Evolutionary conservation across 139 green algal species (phyloP), one percentile per base, ranked within the genome.

Genomic region (Micractinium sp.): DNA sequence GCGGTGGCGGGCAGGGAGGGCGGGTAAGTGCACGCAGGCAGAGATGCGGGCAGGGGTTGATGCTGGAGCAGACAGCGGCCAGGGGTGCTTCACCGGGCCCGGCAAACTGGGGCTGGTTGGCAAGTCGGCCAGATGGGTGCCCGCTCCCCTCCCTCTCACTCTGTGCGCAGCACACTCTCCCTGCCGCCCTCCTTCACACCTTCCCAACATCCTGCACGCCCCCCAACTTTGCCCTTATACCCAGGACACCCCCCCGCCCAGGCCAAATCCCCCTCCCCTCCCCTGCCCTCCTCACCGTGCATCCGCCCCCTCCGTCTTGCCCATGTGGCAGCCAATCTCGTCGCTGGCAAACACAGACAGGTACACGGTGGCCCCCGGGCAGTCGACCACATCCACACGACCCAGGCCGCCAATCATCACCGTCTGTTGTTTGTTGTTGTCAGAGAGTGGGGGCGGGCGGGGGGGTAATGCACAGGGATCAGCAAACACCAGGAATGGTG

Each of bases 341-440:
- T 96, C 93, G 15, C 91, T 96, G 19, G 90, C 93, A 95, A 96
- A 99, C 3, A 97, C 85, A 0, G 98, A 99, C 29, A 99, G 89
- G 92, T 99, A 99, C 20, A 99, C 83, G 1, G 97, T 98, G 13
- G 94, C 90, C 0, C 91, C 93, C 0, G 94, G 94, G 35, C 81
- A 79, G 0, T 89, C 84, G n/a, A 97, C 20, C 22, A 99, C 90
- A 89, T 99, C 98, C 35, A 99, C n/a, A 25, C 98, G 93, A 0
- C 93, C 96, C n/a, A 99, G 63, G 13, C 95, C 98, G 19, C 97
- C 98, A 19, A 99, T 66, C 67, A 96, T 88, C 0, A 99, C 74
- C 31, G 90, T 96, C 81, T 94, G 78, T 56, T 56, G 19, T 12
- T 56, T 56, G 19, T 12, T 5, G 71, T n/a, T 16, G 36, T 16